Evolutionary conservation across 371 early-diverging fungal genomes (phyloP).

Genomic region (Phascolomyces articulosus): DNA sequence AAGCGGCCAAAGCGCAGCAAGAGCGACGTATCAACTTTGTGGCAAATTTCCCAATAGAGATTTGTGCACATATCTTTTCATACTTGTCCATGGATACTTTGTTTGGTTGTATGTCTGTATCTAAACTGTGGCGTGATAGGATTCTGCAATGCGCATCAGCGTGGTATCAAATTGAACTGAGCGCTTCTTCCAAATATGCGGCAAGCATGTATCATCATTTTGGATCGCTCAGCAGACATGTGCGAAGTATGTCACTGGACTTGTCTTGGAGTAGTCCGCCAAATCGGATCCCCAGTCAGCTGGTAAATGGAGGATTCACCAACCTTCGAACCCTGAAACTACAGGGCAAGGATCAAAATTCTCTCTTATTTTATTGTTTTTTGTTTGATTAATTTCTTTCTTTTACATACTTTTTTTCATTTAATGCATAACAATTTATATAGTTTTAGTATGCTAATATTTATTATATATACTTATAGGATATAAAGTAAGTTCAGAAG

Average conservation of each 20-base stretch:
- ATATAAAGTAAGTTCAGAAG: not conserved
- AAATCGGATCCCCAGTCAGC: constrained; percentile 4
- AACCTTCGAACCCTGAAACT: constrained; percentile 8
- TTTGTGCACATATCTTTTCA: constrained; percentile 1
- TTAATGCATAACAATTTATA: too few species aligned
- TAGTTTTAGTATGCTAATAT: too few species aligned
- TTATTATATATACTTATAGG: not conserved
- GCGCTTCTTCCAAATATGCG: not conserved
- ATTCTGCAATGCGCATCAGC: constrained; percentile 7
- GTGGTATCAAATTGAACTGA: constrained; percentile 9
- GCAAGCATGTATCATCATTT: constrained; percentile 5
- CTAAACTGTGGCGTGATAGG: constrained; percentile 9
- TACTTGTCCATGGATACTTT: constrained; percentile 1
- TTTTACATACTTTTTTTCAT: too few species aligned
- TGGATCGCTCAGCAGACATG: constrained; percentile 1
- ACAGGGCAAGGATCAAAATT: constrained; percentile 8
- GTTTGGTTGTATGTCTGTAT: constrained; percentile 10
- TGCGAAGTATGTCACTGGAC: constrained; percentile 6
- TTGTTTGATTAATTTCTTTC: too few species aligned
- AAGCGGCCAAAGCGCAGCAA: constrained; percentile 10
- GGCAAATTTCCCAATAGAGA: not conserved
- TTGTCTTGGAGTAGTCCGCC: not conserved
- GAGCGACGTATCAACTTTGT: constrained; percentile 10
- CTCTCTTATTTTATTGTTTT: too few species aligned
- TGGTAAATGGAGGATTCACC: constrained; percentile 6